These are phyloP conservation scores for Pezicula rhizophila DNA, from an alignment of 2,329 filamentous ascomycete genomes.

Conservation along the genomic window DNA sequence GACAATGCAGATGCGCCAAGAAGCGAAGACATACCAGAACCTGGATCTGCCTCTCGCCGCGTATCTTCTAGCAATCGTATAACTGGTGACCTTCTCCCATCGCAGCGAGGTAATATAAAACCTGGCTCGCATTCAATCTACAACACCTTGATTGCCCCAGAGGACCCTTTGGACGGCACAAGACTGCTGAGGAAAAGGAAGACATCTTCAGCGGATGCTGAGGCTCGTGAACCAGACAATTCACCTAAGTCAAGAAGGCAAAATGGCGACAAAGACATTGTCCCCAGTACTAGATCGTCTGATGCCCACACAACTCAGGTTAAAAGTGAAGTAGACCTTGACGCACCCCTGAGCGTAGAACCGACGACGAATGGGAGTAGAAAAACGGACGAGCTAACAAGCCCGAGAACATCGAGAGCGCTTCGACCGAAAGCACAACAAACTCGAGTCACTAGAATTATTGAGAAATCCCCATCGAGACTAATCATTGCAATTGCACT, in stretches of 20 bases:
- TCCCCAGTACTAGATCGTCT: constrained; percentile 7
- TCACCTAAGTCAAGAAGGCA: constrained; percentile 41
- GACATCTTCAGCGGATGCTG: constrained; percentile 61
- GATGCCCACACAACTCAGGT: constrained; percentile 3
- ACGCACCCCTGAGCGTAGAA: neutral
- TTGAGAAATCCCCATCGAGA: constrained; percentile 24
- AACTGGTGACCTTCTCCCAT: constrained; percentile 65
- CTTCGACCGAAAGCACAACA: constrained; percentile 44
- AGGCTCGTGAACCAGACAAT: constrained; percentile 48
- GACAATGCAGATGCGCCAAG: constrained; percentile 19
- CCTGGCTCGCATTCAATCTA: constrained; percentile 73
- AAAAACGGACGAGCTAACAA: constrained; percentile 17
- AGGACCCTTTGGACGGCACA: constrained; percentile 69
- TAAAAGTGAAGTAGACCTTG: neutral
- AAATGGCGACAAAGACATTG: constrained; percentile 17
- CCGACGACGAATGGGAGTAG: constrained; percentile 14
- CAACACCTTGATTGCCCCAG: constrained; percentile 64
- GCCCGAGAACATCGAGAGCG: constrained; percentile 47
- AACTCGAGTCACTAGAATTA: constrained; percentile 30
- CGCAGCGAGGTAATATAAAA: constrained; percentile 56
- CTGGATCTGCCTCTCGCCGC: constrained; percentile 26
- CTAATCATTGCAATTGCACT: constrained; percentile 55
- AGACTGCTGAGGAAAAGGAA: constrained; percentile 79
- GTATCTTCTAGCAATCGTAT: constrained; percentile 59
- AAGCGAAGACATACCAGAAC: constrained; percentile 22